Conservation (phyloP, 106 monocot species). For the Allium fistulosum region DNA sequence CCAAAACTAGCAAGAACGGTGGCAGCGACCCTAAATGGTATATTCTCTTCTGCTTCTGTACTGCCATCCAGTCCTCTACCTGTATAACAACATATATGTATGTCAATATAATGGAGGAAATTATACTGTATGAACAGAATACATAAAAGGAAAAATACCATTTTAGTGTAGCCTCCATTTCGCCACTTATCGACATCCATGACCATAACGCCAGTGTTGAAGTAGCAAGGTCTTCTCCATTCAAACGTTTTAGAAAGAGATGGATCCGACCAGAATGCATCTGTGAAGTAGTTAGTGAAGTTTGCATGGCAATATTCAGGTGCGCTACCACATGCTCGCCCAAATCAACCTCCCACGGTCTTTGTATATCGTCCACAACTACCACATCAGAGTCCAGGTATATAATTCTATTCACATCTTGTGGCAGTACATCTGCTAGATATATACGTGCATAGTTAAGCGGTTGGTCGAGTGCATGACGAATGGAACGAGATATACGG, state of each 20-base stretch:
- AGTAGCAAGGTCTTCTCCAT: conserved; percentile 16
- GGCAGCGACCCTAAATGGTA: conserved; percentile 46
- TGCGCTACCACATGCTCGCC: conserved; percentile 22
- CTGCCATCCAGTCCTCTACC: conserved; percentile 43
- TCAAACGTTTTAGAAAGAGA: conserved; percentile 3
- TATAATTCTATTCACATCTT: conserved; percentile 50
- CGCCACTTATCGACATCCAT: conserved; percentile 23
- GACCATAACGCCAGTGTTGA: conserved; percentile 26
- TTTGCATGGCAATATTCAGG: conserved; percentile 76
- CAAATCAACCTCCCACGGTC: conserved; percentile 50
- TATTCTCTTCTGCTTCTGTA: conserved; percentile 39
- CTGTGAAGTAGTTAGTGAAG: conserved; percentile 59
- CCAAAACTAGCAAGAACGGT: conserved; percentile 42
- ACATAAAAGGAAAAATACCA: conserved; percentile 2
- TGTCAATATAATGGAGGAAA: background rate
- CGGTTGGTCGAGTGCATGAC: conserved; percentile 70
- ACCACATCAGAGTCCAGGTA: conserved; percentile 87
- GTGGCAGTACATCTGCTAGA: conserved; percentile 65
- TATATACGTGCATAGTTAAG: conserved; percentile 89
- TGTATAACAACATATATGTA: background rate
- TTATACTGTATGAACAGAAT: background rate
- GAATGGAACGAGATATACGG: conserved; percentile 73
- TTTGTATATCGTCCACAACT: conserved; percentile 61
- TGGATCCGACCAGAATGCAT: conserved; percentile 15
- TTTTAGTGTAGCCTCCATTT: conserved; percentile 13